A percentile compares a stretch with the other conserved stretches of the same genome.
Conservation (phyloP, 768 basidiomycete species). For the button mushroom (Agaricus bisporus) region DNA sequence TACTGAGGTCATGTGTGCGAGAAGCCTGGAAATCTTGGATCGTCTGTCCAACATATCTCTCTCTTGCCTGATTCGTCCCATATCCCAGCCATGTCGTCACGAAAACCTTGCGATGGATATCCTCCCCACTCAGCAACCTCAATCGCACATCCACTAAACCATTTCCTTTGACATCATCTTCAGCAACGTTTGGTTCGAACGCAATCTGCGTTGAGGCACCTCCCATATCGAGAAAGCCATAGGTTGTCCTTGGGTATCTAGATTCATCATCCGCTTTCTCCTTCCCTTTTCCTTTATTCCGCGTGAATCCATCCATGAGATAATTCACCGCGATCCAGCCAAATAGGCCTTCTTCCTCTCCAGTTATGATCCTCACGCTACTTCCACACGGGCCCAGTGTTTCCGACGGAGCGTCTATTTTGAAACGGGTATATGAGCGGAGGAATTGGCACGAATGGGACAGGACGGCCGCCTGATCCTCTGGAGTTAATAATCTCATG, state of each 20-base stretch:
- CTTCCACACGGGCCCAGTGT: conserved; percentile 79
- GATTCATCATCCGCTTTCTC: conserved; percentile 28
- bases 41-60: conserved; percentile 77
- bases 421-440: conserved; percentile 68
- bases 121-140: conserved; percentile 75
- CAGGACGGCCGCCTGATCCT: conserved; percentile 69
- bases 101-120: conserved; percentile 88
- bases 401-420: conserved; percentile 57
- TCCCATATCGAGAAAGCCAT: conserved; percentile 98
- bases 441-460: conserved; percentile 74
- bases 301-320: conserved; percentile 89
- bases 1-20: conserved; percentile 23
- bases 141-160: conserved; percentile 77
- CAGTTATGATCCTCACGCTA: conserved; percentile 90
- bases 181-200: conserved; percentile 76
- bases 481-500: conserved; percentile 79
- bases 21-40: conserved; percentile 50
- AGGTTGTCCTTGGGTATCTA: conserved; percentile 55
- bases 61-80: conserved; percentile 95
- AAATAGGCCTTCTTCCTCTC: conserved; percentile 96
- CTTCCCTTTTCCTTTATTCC: neutral
- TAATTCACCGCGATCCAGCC: conserved; percentile 99
- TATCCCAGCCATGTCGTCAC: conserved; percentile 99
- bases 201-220: conserved; percentile 99
- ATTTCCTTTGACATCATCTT: conserved; percentile 49